These are phyloP conservation scores for Coemansia umbellata DNA, from an alignment of 192 early-diverging fungal genomes.

Conservation along the genomic window DNA sequence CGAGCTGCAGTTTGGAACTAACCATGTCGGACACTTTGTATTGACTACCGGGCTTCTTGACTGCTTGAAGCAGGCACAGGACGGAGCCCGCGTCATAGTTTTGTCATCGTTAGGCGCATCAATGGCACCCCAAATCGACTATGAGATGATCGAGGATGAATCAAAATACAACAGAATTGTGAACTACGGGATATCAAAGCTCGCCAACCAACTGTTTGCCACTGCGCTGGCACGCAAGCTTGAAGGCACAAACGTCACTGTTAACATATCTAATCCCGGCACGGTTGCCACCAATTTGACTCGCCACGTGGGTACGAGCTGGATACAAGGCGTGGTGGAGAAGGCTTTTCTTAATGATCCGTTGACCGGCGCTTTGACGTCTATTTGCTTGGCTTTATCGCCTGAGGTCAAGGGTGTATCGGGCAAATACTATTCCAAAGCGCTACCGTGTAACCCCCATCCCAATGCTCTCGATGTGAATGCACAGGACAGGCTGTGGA, in stretches of 20 bases:
- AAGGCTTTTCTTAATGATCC: constrained; percentile 8
- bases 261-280: constrained; percentile 32
- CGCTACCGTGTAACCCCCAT: constrained; percentile 6
- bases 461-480: constrained; percentile 1
- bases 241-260: constrained; percentile 9
- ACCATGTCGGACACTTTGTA: constrained; percentile 58
- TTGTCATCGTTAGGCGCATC: constrained; percentile 38
- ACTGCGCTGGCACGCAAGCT: constrained; percentile 29
- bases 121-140: constrained; percentile 16
- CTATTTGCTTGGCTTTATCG: constrained; percentile 26
- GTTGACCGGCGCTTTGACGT: constrained; percentile 21
- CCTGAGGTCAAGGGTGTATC: constrained; percentile 18
- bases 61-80: constrained; percentile 12
- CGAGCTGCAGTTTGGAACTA: constrained; percentile 65
- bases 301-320: constrained; percentile 14
- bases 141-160: constrained; percentile 13
- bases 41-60: constrained; percentile 37
- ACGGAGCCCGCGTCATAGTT: constrained; percentile 26
- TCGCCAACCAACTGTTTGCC: constrained; percentile 44
- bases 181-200: constrained; percentile 40
- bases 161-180: constrained; percentile 4
- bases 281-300: constrained; percentile 14
- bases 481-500: constrained; percentile 39
- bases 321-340: neutral
- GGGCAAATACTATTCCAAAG: constrained; percentile 15